Evolutionary conservation across 306 rosid species (phyloP).

Genomic region (Quercus ilex): DNA sequence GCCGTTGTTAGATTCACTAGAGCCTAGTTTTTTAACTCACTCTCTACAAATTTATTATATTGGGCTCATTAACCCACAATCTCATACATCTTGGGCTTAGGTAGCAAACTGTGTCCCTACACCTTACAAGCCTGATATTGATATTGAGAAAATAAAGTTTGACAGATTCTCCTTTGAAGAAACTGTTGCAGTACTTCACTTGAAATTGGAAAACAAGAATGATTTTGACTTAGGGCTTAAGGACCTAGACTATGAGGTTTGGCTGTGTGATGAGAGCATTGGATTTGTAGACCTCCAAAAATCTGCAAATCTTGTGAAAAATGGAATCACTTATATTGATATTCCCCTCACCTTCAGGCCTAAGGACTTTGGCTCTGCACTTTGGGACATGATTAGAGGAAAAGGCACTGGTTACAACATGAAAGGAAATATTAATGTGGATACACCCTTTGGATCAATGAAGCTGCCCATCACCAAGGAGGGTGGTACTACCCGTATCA

Average conservation of each 20-base stretch:
- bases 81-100: no score
- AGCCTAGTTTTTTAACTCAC: no score
- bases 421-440: constrained; percentile 73
- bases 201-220: constrained; percentile 90
- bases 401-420: constrained; percentile 79
- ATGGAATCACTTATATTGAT: constrained; percentile 52
- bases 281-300: constrained; percentile 68
- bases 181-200: constrained; percentile 75
- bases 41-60: no score
- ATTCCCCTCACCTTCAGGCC: constrained; percentile 87
- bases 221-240: constrained; percentile 86
- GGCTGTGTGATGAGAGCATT: constrained; percentile 77
- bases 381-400: constrained; percentile 98
- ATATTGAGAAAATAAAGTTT: constrained; percentile 74
- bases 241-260: constrained; percentile 71
- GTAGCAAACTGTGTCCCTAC: no score
- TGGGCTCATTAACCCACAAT: no score
- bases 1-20: no score
- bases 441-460: constrained; percentile 93
- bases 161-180: constrained; percentile 81
- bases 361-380: constrained; percentile 86
- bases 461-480: constrained; percentile 84
- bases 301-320: constrained; percentile 60
- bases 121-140: constrained; percentile 93
- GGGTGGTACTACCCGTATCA: constrained; percentile 89